phyloP scores from a whole-genome alignment of 345 rosid genomes.

The Turritis glabra region DNA sequence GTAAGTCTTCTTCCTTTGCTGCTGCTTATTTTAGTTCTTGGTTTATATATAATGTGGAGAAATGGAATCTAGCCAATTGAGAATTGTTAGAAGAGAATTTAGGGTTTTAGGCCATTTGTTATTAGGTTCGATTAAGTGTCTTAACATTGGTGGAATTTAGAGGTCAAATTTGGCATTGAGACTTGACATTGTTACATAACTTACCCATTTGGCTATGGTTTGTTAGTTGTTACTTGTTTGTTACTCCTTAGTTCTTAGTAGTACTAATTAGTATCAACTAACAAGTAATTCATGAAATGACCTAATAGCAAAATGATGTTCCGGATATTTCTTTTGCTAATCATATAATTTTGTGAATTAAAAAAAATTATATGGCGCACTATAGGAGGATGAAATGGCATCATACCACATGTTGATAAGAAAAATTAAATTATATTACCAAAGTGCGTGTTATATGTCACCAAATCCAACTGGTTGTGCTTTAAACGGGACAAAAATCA shows the following conservation, averaged over 20 bases:
- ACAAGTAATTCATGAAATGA: background rate
- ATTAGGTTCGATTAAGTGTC: background rate
- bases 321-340: background rate
- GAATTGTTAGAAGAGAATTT: background rate
- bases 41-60: background rate
- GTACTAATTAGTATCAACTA: background rate
- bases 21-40: background rate
- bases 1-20: slow-evolving; percentile 39
- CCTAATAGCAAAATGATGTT: background rate
- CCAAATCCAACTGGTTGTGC: background rate
- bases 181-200: background rate
- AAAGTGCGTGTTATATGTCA: background rate
- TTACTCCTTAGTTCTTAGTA: background rate
- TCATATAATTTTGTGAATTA: background rate
- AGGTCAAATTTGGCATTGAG: background rate
- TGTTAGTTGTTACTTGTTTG: background rate
- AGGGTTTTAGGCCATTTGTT: background rate
- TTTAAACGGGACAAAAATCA: background rate
- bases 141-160: background rate
- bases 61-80: background rate
- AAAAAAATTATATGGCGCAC: background rate
- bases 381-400: background rate
- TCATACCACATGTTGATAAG: background rate
- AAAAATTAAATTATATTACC: background rate
- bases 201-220: background rate